A percentile compares a stretch with the other conserved stretches of the same genome.
phyloP scores from a whole-genome alignment of 75 land plant genomes.

The Ceratopteris richardii region DNA sequence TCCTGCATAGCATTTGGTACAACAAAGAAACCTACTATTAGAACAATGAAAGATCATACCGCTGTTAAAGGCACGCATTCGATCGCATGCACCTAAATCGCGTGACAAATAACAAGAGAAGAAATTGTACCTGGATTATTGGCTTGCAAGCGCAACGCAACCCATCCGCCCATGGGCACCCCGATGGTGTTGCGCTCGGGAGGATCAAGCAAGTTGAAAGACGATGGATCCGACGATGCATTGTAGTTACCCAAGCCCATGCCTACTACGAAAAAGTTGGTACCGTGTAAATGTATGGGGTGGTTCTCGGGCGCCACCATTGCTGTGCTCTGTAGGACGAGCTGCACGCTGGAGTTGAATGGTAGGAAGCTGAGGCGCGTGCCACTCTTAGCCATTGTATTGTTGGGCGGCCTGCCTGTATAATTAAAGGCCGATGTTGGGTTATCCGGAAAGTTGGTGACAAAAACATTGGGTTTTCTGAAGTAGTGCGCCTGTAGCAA shows the following conservation, averaged over 20 bases:
- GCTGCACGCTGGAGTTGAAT: slow-evolving; percentile 66
- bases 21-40: too few species aligned
- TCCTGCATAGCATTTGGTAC: too few species aligned
- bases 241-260: too few species aligned
- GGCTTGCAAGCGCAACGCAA: slow-evolving; percentile 64
- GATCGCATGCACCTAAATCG: too few species aligned
- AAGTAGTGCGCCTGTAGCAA: too few species aligned
- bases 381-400: slow-evolving; percentile 39
- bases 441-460: slow-evolving; percentile 46
- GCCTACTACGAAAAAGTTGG: too few species aligned
- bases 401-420: slow-evolving; percentile 56
- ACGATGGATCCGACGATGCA: too few species aligned
- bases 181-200: slow-evolving; percentile 63
- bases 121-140: too few species aligned
- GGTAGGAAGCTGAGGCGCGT: slow-evolving; percentile 44
- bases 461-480: slow-evolving; percentile 8
- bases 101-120: too few species aligned
- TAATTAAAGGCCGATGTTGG: slow-evolving; percentile 50
- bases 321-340: slow-evolving; percentile 70
- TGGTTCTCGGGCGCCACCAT: slow-evolving; percentile 39
- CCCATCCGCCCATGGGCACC: slow-evolving; percentile 76
- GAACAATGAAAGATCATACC: too few species aligned
- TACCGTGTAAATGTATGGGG: too few species aligned
- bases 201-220: slow-evolving; percentile 64
- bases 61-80: too few species aligned